Conservation (phyloP, 805 yeast species). For the Starmerella bombicola region DNA sequence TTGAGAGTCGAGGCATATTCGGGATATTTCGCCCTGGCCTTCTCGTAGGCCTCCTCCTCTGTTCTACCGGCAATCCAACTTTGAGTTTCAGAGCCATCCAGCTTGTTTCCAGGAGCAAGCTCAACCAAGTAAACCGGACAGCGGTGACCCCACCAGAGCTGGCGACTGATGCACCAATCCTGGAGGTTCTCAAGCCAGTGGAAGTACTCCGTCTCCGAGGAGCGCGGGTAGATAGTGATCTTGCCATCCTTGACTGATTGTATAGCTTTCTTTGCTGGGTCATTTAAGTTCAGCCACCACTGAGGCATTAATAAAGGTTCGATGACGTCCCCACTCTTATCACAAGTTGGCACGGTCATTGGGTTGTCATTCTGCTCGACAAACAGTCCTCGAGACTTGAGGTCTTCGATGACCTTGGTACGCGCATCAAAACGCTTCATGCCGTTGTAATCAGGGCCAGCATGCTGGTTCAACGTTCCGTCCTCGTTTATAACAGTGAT, state of each 20-base stretch:
- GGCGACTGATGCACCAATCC: slow-evolving; percentile 98
- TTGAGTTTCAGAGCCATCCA: slow-evolving; percentile 49
- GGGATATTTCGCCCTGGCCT: slow-evolving; percentile 67
- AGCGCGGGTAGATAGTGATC: slow-evolving; percentile 69
- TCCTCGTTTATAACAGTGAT: slow-evolving; percentile 86
- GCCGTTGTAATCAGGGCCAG: slow-evolving; percentile 82
- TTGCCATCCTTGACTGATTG: slow-evolving; percentile 73
- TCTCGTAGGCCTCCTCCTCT: slow-evolving; percentile 67
- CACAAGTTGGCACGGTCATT: slow-evolving; percentile 88
- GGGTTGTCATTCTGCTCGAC: slow-evolving; percentile 86
- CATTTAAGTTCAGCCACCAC: slow-evolving; percentile 95
- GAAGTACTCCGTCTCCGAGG: slow-evolving; percentile 86
- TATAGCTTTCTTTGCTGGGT: slow-evolving; percentile 79
- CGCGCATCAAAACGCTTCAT: slow-evolving; percentile 92
- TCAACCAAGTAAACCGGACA: slow-evolving; percentile 87
- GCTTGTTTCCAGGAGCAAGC: slow-evolving; percentile 51
- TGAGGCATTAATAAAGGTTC: slow-evolving; percentile 97
- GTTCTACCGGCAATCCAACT: slow-evolving; percentile 89
- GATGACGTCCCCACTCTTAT: slow-evolving; percentile 92
- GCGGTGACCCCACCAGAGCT: slow-evolving; percentile 94
- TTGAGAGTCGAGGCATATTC: slow-evolving; percentile 57
- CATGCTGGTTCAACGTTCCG: slow-evolving; percentile 77
- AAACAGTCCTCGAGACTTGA: slow-evolving; percentile 60
- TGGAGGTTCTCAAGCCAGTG: slow-evolving; percentile 92
- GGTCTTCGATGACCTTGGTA: slow-evolving; percentile 61